Base-by-base conservation (phyloP, 2,329 filamentous ascomycete species). In the Zasmidium citrigriseum region DNA sequence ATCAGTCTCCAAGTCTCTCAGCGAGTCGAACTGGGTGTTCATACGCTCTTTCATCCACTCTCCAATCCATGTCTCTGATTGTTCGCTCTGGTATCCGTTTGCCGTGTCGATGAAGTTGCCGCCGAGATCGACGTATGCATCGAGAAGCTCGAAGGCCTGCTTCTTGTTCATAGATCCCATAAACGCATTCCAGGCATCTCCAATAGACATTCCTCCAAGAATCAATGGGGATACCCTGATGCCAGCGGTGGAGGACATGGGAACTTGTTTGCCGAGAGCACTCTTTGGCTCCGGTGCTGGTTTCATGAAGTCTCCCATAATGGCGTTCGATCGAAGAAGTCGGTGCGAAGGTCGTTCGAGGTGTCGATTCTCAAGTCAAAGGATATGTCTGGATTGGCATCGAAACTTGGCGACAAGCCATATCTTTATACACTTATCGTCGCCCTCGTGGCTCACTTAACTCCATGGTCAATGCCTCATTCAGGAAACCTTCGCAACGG, bases 121-220 rank as follows among this genome's bases (percentile, higher is more conserved):
- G 22, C 70, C 70, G 14, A 64, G 56, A 1, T 70, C 68, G 49
- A 65, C 63, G 59, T 68, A 74, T 46, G 65, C 64, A 55, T 74
- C 72, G 27, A 74, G 58, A 4, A 74, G 64, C 47, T 67, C 65
- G 51, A 73, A 72, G 4, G 62, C 59, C 2, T 65, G 61, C 46
- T 72, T 65, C 61, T 74, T 72, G 57, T 49, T 67, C 67, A 52
- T 72, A 70, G 23, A 72, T 56, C 69, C 67, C 64, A 67, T 69
- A 56, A 67, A 64, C 1, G 22, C 23, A 24, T 67, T 67, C 80
- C 80, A 82, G 1, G 77, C 75, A 27, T 80, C 75, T 10, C 81
- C 82, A 59, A 84, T 82, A 64, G 79, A 83, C 81, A 83, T 83
- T 1, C 76, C 75, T 20, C 82, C 82, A 1, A 84, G 73, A 54